Evolutionary conservation across 1,284 basidiomycete species (phyloP).

Genomic region (Boletus semigastroideus): DNA sequence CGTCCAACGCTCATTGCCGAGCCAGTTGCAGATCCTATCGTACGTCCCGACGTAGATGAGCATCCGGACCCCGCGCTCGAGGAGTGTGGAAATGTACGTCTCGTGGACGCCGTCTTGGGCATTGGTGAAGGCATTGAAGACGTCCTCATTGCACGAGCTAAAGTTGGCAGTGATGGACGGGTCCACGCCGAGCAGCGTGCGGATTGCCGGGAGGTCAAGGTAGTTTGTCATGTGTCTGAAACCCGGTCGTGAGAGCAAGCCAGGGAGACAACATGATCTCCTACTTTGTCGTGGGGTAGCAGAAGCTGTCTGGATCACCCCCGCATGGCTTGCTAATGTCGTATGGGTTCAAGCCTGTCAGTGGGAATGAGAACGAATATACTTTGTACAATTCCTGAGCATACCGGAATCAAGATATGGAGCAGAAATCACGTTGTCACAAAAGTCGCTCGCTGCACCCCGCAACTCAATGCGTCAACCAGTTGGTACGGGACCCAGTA

Average conservation of each 20-base stretch:
- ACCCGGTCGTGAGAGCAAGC: not conserved
- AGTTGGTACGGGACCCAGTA: conserved; percentile 40
- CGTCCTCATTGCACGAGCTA: conserved; percentile 41
- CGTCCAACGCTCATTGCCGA: conserved; percentile 71
- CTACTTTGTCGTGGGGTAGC: conserved; percentile 51
- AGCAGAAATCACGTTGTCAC: conserved; percentile 33
- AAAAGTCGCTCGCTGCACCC: conserved; percentile 42
- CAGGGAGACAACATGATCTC: conserved; percentile 1
- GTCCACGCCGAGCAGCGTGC: conserved; percentile 59
- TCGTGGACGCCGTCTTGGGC: conserved; percentile 43
- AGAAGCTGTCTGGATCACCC: conserved; percentile 33
- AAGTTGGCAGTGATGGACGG: conserved; percentile 42
- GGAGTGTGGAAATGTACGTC: conserved; percentile 57
- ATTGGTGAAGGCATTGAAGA: conserved; percentile 36
- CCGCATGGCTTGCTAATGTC: conserved; percentile 64
- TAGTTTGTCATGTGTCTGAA: conserved; percentile 50
- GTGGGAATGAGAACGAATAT: conserved; percentile 20
- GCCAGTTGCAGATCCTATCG: conserved; percentile 78
- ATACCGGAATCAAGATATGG: conserved; percentile 41
- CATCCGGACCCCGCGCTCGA: conserved; percentile 72
- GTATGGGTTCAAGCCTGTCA: conserved; percentile 38
- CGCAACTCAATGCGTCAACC: conserved; percentile 53
- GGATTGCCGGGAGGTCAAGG: conserved; percentile 43
- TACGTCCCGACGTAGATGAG: conserved; percentile 75
- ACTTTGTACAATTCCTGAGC: not conserved